phyloP scores from a whole-genome alignment of 345 rosid genomes.

The Eucalyptus victrix region DNA sequence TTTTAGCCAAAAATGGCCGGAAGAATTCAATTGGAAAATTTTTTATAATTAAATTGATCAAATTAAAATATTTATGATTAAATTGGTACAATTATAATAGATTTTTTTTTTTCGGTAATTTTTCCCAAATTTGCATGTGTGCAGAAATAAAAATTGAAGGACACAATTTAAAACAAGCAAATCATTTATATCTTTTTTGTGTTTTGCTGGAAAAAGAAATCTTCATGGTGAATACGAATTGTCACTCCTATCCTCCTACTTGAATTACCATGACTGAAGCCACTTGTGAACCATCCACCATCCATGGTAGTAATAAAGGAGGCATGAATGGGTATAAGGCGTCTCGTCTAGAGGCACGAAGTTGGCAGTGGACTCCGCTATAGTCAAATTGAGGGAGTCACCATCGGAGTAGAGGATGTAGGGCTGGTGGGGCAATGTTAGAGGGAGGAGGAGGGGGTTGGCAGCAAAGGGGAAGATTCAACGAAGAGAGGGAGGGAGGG shows the following conservation, averaged over 20 bases:
- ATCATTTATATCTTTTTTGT: not conserved
- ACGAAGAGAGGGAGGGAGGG: conserved; percentile 15
- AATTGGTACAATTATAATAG: not conserved
- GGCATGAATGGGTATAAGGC: not conserved
- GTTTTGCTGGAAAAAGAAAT: not conserved
- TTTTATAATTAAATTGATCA: too few species aligned
- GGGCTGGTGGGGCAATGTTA: not conserved
- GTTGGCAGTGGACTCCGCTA: conserved; percentile 4
- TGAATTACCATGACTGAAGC: not conserved
- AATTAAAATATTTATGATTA: too few species aligned
- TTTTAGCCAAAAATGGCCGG: rapidly evolving
- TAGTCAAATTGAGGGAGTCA: not conserved
- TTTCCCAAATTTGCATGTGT: not conserved
- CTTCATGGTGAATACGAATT: not conserved
- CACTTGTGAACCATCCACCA: not conserved
- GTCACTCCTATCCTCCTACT: not conserved
- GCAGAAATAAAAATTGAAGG: not conserved
- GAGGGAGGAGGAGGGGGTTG: not conserved
- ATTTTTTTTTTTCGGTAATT: not conserved
- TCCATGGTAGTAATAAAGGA: not conserved
- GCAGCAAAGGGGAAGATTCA: not conserved
- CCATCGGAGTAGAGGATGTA: not conserved
- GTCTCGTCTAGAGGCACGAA: not conserved
- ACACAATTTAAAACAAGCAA: not conserved
- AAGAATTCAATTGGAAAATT: rapidly evolving